These are phyloP conservation scores for Kodamaea suecica DNA, from an alignment of 1,139 yeast genomes.

Conservation along the genomic window DNA sequence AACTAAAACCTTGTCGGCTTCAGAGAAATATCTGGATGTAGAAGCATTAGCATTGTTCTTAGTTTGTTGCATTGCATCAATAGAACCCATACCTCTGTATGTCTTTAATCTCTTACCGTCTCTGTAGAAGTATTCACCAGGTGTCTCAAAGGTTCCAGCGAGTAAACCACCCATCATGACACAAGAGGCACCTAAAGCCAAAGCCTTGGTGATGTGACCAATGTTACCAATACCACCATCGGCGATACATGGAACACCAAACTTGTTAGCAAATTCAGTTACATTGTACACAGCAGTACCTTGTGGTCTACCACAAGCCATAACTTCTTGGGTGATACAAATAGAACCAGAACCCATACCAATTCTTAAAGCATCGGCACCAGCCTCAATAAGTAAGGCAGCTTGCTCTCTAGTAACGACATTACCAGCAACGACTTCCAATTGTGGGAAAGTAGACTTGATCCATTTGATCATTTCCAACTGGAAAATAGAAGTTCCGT, in stretches of 20 bases:
- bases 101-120: conserved; percentile 97
- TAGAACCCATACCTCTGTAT: conserved; percentile 99
- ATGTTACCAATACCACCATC: conserved; percentile 99
- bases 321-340: conserved; percentile 98
- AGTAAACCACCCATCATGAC: conserved; percentile 99
- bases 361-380: conserved; percentile 97
- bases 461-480: conserved; percentile 90
- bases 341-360: conserved; percentile 99
- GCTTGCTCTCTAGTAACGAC: conserved; percentile 99
- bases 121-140: conserved; percentile 96
- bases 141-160: conserved; percentile 98
- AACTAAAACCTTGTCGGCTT: conserved; percentile 89
- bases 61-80: conserved; percentile 98
- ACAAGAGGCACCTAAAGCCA: conserved; percentile 94
- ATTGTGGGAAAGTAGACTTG: conserved; percentile 71
- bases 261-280: conserved; percentile 79
- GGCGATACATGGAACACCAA: conserved; percentile 96
- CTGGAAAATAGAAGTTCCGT: conserved; percentile 96
- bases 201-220: conserved; percentile 96
- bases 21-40: conserved; percentile 96
- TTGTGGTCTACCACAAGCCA: conserved; percentile 99
- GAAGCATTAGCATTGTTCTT: conserved; percentile 89
- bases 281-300: conserved; percentile 94
- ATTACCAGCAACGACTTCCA: conserved; percentile 94
- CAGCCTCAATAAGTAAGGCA: conserved; percentile 89